Conservation (phyloP, 208 protist genomes). For the Leishmania lainsoni region DNA sequence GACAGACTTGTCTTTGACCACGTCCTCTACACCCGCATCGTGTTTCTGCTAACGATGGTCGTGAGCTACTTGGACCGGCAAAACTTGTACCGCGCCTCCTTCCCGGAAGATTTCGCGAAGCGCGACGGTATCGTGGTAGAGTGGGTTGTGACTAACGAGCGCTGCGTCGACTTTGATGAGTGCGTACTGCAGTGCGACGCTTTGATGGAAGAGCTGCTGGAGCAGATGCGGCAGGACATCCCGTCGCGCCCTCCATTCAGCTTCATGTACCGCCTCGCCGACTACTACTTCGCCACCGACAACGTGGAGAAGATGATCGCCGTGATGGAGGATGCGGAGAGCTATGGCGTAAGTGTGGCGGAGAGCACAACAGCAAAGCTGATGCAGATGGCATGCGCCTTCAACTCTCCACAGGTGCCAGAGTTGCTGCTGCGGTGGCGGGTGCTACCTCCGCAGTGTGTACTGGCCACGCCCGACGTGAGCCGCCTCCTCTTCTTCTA, state of each 20-base stretch:
- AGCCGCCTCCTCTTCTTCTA: constrained; percentile 91
- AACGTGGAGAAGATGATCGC: constrained; percentile 92
- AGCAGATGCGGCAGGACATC: constrained; percentile 68
- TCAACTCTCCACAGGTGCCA: constrained; percentile 80
- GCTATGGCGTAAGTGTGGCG: constrained; percentile 72
- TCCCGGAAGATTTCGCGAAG: constrained; percentile 73
- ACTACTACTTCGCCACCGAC: constrained; percentile 93
- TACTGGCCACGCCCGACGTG: constrained; percentile 88
- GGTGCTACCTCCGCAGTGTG: constrained; percentile 81
- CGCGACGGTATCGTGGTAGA: constrained; percentile 89
- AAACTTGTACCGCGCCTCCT: constrained; percentile 83
- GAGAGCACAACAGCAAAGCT: constrained; percentile 91
- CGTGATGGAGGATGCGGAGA: constrained; percentile 84
- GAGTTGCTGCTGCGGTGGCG: constrained; percentile 87
- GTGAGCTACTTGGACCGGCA: constrained; percentile 91
- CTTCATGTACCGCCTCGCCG: constrained; percentile 83
- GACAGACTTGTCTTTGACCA: constrained; percentile 86
- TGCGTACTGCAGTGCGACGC: constrained; percentile 88
- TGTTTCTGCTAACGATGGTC: constrained; percentile 89
- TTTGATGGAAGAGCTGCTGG: constrained; percentile 83
- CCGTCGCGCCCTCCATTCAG: constrained; percentile 81
- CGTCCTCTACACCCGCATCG: constrained; percentile 86
- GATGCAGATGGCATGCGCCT: constrained; percentile 89
- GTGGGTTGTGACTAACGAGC: constrained; percentile 76
- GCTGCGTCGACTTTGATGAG: constrained; percentile 84